Percentiles rank a stretch among this genome's conserved stretches.
phyloP scores from a whole-genome alignment of 2,329 filamentous ascomycete genomes.

The Phaeosphaeriaceae sp. region DNA sequence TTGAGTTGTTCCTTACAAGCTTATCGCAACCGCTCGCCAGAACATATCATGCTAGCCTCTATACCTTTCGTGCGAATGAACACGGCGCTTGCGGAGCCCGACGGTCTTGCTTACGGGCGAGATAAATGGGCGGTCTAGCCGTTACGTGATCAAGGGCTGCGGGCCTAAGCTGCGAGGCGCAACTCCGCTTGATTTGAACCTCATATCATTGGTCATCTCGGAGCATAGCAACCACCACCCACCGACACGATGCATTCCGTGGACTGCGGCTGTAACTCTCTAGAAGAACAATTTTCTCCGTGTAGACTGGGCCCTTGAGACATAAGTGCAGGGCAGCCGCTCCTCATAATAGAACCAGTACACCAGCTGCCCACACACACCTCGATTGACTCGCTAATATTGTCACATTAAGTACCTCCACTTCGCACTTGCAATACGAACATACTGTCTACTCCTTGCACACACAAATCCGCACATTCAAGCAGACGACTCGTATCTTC shows the following conservation, averaged over 20 bases:
- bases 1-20: not conserved
- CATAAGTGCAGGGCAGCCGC: not conserved
- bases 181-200: not conserved
- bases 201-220: slow-evolving; percentile 8
- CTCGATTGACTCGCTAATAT: not conserved
- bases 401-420: too few relatives aligned
- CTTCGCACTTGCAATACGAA: too few relatives aligned
- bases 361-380: not conserved
- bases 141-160: not conserved
- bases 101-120: slow-evolving; percentile 1
- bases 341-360: not conserved
- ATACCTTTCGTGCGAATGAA: too few relatives aligned
- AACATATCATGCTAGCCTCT: not conserved
- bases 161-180: slow-evolving; percentile 1
- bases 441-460: too few relatives aligned
- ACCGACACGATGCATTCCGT: not conserved
- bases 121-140: slow-evolving; percentile 6
- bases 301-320: not conserved
- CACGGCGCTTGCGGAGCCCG: not conserved
- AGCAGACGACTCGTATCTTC: too few relatives aligned
- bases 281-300: not conserved
- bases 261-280: not conserved
- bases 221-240: not conserved
- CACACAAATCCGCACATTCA: too few relatives aligned
- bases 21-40: not conserved